Conservation (phyloP, 1,284 basidiomycete species). For the Microbotryomycetes sp. region DNA sequence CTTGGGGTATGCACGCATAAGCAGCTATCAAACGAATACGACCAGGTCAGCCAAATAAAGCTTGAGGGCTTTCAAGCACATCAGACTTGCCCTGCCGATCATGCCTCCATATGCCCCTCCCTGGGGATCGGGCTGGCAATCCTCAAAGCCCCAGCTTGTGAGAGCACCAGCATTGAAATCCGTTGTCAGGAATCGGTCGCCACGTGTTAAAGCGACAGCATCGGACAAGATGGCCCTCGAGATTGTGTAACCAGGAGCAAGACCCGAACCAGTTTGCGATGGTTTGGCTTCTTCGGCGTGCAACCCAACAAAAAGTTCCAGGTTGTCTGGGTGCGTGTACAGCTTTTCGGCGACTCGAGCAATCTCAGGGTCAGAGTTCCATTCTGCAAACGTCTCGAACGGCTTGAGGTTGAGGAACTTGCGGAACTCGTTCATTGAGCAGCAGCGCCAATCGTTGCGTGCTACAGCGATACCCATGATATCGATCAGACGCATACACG, state of each 20-base stretch:
- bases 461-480: conserved; percentile 36
- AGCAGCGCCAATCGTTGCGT: conserved; percentile 59
- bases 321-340: conserved; percentile 65
- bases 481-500: conserved; percentile 65
- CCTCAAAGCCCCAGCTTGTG: conserved; percentile 44
- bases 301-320: conserved; percentile 59
- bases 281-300: conserved; percentile 65
- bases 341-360: conserved; percentile 66
- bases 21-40: conserved; percentile 43
- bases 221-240: conserved; percentile 79
- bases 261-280: conserved; percentile 60
- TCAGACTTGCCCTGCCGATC: conserved; percentile 37
- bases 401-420: conserved; percentile 30
- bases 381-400: conserved; percentile 48
- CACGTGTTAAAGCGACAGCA: conserved; percentile 74
- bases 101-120: conserved; percentile 42
- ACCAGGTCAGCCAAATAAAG: background rate
- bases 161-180: conserved; percentile 72
- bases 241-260: conserved; percentile 49
- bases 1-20: conserved; percentile 63
- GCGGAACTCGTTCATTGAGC: conserved; percentile 66
- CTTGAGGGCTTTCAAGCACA: too few species aligned
- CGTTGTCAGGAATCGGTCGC: conserved; percentile 47
- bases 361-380: conserved; percentile 69
- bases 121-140: conserved; percentile 20